Evolutionary conservation across 306 rosid genomes (phyloP), one percentile per base, ranked within the genome.

Genomic region (Begonia loranthoides): DNA sequence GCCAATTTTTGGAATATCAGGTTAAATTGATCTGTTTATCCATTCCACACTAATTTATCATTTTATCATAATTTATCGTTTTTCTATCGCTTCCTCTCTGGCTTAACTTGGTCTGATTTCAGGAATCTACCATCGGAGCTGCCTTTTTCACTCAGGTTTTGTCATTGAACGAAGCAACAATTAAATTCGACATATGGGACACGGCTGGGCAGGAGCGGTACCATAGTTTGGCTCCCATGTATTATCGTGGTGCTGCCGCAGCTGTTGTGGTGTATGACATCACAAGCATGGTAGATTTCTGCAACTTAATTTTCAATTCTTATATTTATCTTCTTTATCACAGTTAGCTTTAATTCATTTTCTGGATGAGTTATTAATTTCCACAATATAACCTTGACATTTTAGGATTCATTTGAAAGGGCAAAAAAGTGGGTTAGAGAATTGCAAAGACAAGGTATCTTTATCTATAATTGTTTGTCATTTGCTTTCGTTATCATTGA

Each of bases 161-260:
- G 78, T 82, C 95, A 17, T 34, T 87, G 13, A 87, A 77, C 51
- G 93, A 87, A 62, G 87, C 78, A 15, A 82, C 79, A 9, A 74
- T 87, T 21, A 87, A 87, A 67, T 87, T 82, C 58, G 95, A 87
- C 60, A 87, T 87, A 63, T 87, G 95, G 95, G 95, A 87, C 76
- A 87, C 95, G 3, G 95, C 95, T 43, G 95, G 95, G 34, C 95
- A 87, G 54, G 95, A 87, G 52, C 49, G 95, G 17, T 87, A 87
- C 70, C 95, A 87, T 54, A 87, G 95, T 67, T 71, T 87, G 73
- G 95, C 95, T 61, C 95, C 95, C n/a, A 87, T 87, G 95, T 87
- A 87, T 54, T 87, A 87, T 60, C 88, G 95, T 0, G 95, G 95
- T 40, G 93, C 95, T 10, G 93, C 95, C 19, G 88, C 95, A 3